Conservation (phyloP, 2,329 filamentous ascomycete species). For the Arthroderma sp. region DNA sequence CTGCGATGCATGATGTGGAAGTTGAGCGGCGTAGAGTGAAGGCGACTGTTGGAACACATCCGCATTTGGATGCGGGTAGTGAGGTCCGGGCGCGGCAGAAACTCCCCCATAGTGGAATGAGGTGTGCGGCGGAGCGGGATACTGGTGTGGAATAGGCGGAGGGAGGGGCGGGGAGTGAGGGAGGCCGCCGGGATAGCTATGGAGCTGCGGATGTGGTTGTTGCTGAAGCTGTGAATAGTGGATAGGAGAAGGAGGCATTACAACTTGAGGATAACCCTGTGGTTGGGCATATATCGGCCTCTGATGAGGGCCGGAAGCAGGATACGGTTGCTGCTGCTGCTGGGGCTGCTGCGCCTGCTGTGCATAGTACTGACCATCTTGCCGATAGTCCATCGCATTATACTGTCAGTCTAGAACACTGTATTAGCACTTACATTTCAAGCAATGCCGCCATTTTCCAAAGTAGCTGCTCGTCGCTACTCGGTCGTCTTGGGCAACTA, state of each 20-base stretch:
- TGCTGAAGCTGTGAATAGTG: slow-evolving; percentile 22
- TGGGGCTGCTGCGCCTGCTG: slow-evolving; percentile 15
- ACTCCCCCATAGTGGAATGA: slow-evolving; percentile 20
- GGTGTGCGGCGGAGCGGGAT: slow-evolving; percentile 16
- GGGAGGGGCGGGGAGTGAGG: slow-evolving; percentile 23
- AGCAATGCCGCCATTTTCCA: no score
- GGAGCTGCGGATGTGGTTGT: slow-evolving; percentile 19
- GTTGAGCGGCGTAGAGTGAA: neutral
- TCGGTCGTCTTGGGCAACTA: no score
- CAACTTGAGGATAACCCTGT: slow-evolving; percentile 21
- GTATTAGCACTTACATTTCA: no score
- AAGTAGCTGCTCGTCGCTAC: no score
- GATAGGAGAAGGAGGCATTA: slow-evolving; percentile 20
- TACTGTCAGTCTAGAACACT: no score
- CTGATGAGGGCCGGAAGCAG: slow-evolving; percentile 19
- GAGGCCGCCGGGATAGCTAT: slow-evolving; percentile 18
- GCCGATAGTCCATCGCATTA: slow-evolving; percentile 12
- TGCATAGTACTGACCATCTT: slow-evolving; percentile 27
- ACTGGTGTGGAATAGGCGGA: slow-evolving; percentile 18
- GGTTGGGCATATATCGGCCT: slow-evolving; percentile 25
- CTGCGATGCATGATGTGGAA: slow-evolving; percentile 2
- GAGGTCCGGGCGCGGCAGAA: slow-evolving; percentile 11
- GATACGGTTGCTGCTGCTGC: slow-evolving; percentile 19
- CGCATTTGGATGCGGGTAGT: slow-evolving; percentile 13
- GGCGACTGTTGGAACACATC: slow-evolving; percentile 9